A percentile compares a stretch with the other conserved stretches of the same genome.
Conservation (phyloP, 1,284 basidiomycete genomes). For the Marasmius tenuissimus region DNA sequence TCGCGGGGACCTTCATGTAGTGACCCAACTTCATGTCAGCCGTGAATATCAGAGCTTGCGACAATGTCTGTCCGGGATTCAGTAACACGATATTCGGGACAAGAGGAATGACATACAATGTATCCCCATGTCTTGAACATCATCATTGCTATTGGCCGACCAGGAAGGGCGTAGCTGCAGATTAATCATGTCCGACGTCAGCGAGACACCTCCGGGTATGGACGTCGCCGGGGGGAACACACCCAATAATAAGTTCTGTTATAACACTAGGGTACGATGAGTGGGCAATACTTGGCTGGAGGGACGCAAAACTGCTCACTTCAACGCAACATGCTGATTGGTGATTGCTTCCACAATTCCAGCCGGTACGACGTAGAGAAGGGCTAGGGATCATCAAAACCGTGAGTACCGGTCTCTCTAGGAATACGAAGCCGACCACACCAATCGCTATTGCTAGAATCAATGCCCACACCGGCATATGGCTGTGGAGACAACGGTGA, state of each 20-base stretch:
- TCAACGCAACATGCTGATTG: slow-evolving; percentile 51
- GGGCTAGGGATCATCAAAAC: slow-evolving; percentile 21
- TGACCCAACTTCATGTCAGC: slow-evolving; percentile 46
- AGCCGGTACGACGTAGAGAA: slow-evolving; percentile 56
- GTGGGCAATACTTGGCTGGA: not conserved
- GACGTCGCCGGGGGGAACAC: slow-evolving; percentile 15
- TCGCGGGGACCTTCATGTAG: slow-evolving; percentile 42
- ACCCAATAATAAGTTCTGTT: slow-evolving; percentile 34
- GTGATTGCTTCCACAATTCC: slow-evolving; percentile 55
- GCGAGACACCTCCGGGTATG: too few relatives aligned
- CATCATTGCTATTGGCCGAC: slow-evolving; percentile 42
- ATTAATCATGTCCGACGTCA: not conserved
- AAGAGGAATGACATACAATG: slow-evolving; percentile 17
- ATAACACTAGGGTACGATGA: slow-evolving; percentile 15
- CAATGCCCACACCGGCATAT: slow-evolving; percentile 40
- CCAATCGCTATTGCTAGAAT: slow-evolving; percentile 34
- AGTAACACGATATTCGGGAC: not conserved
- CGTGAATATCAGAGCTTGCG: slow-evolving; percentile 40
- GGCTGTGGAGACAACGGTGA: slow-evolving; percentile 37
- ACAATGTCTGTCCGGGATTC: slow-evolving; percentile 17
- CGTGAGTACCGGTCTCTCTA: not conserved
- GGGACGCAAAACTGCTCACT: slow-evolving; percentile 15
- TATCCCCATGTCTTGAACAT: slow-evolving; percentile 30
- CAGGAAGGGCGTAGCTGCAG: slow-evolving; percentile 22
- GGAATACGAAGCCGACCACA: slow-evolving; percentile 16